phyloP scores from a whole-genome alignment of 768 basidiomycete species.

The Lentinula edodes region DNA sequence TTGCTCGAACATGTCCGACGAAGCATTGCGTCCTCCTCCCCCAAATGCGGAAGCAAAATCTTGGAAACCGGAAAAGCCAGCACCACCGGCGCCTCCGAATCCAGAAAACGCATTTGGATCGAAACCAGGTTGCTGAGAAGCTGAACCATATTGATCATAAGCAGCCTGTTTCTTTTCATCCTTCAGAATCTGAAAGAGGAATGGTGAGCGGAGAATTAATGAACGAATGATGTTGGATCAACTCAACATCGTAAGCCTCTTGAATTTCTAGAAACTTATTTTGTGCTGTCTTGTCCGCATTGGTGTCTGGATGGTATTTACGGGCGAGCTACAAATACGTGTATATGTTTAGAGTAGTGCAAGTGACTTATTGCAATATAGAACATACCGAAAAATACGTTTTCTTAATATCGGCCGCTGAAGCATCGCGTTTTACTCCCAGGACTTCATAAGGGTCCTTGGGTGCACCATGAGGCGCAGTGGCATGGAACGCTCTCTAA shows the following conservation, averaged over 20 bases:
- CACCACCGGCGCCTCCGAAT: conserved; percentile 38
- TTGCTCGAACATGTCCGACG: conserved; percentile 76
- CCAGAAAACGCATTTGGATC: conserved; percentile 80
- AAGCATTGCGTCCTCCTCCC: conserved; percentile 32
- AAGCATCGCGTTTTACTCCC: conserved; percentile 81
- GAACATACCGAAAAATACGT: conserved; percentile 84
- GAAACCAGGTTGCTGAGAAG: conserved; percentile 91
- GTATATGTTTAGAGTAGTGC: not conserved
- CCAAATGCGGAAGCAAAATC: conserved; percentile 61
- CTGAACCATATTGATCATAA: conserved; percentile 89
- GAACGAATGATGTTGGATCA: conserved; percentile 6
- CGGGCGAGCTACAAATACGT: conserved; percentile 72
- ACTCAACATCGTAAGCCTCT: conserved; percentile 85
- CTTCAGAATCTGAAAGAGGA: conserved; percentile 66
- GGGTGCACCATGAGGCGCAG: conserved; percentile 44
- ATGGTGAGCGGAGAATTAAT: conserved; percentile 12
- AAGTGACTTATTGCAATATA: not conserved
- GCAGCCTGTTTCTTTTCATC: conserved; percentile 90
- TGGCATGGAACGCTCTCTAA: conserved; percentile 76
- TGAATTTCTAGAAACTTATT: conserved; percentile 97
- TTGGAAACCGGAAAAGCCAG: conserved; percentile 64
- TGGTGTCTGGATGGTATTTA: conserved; percentile 97
- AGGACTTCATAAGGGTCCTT: conserved; percentile 92
- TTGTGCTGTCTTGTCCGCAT: conserved; percentile 84
- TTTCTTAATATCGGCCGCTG: conserved; percentile 91